Evolutionary conservation across 768 basidiomycete genomes (phyloP).

Genomic region (Galerina sulciceps): DNA sequence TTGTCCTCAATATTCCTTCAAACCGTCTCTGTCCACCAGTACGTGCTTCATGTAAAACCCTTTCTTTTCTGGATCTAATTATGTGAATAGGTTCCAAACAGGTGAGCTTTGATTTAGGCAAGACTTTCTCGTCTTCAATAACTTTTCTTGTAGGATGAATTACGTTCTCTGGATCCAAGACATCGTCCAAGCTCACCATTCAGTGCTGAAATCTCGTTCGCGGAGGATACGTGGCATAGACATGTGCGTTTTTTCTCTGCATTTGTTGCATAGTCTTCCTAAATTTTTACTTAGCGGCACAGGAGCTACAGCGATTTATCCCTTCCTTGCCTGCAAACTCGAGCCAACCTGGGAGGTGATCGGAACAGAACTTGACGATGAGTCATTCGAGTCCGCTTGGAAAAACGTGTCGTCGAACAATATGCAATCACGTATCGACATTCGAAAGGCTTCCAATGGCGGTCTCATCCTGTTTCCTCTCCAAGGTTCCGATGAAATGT

Average conservation of each 20-base stretch:
- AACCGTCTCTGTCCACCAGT: slow-evolving; percentile 91
- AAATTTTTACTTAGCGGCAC: slow-evolving; percentile 66
- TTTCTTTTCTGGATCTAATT: background rate
- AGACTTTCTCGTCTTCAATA: background rate
- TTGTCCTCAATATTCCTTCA: slow-evolving; percentile 63
- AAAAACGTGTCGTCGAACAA: slow-evolving; percentile 62
- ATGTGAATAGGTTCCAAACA: slow-evolving; percentile 66
- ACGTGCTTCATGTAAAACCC: slow-evolving; percentile 26
- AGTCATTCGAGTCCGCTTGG: slow-evolving; percentile 59
- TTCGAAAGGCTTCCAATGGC: slow-evolving; percentile 41
- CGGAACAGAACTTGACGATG: slow-evolving; percentile 81
- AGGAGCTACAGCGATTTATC: slow-evolving; percentile 90
- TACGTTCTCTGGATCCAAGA: slow-evolving; percentile 89
- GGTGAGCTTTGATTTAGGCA: slow-evolving; percentile 39
- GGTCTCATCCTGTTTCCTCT: slow-evolving; percentile 54
- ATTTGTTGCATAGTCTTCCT: background rate
- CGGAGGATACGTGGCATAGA: slow-evolving; percentile 59
- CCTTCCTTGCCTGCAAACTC: slow-evolving; percentile 68
- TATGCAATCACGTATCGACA: slow-evolving; percentile 51
- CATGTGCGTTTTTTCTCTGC: slow-evolving; percentile 53
- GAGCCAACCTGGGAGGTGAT: slow-evolving; percentile 60
- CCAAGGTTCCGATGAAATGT: slow-evolving; percentile 19
- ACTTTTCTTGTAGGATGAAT: slow-evolving; percentile 60
- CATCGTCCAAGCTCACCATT: slow-evolving; percentile 44
- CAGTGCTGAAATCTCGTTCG: slow-evolving; percentile 12